phyloP scores from a whole-genome alignment of 2,329 filamentous ascomycete genomes.

The Xylariomycetidae sp. region DNA sequence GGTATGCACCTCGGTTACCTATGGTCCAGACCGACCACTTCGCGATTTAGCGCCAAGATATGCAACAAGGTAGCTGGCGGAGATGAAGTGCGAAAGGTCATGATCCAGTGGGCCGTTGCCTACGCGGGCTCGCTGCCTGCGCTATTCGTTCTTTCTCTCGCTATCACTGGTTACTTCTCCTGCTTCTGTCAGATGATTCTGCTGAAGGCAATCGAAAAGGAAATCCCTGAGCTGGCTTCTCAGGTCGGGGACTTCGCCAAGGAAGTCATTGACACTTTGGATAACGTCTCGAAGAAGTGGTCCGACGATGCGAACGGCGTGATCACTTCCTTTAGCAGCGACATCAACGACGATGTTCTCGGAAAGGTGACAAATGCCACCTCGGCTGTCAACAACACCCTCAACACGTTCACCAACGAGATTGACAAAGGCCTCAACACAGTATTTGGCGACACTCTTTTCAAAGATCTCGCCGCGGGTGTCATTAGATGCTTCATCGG shows the following conservation, averaged over 20 bases:
- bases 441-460: constrained; percentile 77
- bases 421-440: constrained; percentile 70
- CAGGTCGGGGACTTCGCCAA: constrained; percentile 77
- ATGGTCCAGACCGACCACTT: constrained; percentile 73
- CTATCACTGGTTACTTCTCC: constrained; percentile 73
- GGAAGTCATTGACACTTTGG: constrained; percentile 67
- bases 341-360: constrained; percentile 81
- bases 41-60: constrained; percentile 65
- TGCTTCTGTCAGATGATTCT: constrained; percentile 80
- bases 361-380: constrained; percentile 86
- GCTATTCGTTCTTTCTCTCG: constrained; percentile 81
- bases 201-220: constrained; percentile 66
- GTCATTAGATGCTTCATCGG: constrained; percentile 84
- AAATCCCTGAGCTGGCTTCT: constrained; percentile 69
- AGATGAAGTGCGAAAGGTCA: constrained; percentile 49
- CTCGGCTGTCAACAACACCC: constrained; percentile 74
- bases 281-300: constrained; percentile 72
- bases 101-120: constrained; percentile 77
- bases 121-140: constrained; percentile 84
- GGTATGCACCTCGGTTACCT: constrained; percentile 87
- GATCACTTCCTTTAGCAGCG: constrained; percentile 63
- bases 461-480: constrained; percentile 72
- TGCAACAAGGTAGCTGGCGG: constrained; percentile 58
- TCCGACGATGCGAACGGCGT: constrained; percentile 70
- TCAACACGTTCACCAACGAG: constrained; percentile 75